These are phyloP conservation scores for Phytophthora capsici DNA, from an alignment of 352 stramenopile species.

Conservation along the genomic window DNA sequence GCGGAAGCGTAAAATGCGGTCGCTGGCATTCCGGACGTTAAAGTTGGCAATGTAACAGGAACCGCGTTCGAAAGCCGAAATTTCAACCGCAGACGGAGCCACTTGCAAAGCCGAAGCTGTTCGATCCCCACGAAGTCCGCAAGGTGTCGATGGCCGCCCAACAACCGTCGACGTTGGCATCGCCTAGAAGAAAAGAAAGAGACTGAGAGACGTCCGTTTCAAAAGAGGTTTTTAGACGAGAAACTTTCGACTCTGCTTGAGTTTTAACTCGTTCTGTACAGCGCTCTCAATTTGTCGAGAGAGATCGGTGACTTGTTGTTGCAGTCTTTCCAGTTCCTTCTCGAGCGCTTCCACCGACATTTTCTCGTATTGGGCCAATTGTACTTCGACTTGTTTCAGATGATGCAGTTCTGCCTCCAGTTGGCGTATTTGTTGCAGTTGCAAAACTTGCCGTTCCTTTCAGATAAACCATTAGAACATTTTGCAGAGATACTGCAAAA, in stretches of 20 bases:
- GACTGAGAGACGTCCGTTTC: neutral
- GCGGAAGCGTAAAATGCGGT: slow-evolving; percentile 66
- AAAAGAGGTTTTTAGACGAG: too few species aligned
- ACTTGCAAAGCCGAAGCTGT: slow-evolving; percentile 62
- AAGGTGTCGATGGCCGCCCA: slow-evolving; percentile 27
- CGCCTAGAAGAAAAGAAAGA: neutral
- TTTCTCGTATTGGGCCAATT: too few species aligned
- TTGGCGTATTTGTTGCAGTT: too few species aligned
- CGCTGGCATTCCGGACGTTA: slow-evolving; percentile 72
- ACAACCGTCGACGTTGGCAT: slow-evolving; percentile 18
- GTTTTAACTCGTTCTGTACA: neutral
- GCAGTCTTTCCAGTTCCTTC: neutral
- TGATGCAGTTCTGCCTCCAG: too few species aligned
- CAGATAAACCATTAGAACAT: too few species aligned
- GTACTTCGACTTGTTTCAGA: too few species aligned
- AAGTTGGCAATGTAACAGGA: slow-evolving; percentile 72
- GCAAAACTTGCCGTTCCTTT: too few species aligned
- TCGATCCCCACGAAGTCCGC: slow-evolving; percentile 21
- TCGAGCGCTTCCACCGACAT: too few species aligned
- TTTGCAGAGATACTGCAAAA: too few species aligned
- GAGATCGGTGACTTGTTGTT: slow-evolving; percentile 1
- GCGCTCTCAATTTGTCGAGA: neutral
- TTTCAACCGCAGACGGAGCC: slow-evolving; percentile 66
- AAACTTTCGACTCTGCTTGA: too few species aligned
- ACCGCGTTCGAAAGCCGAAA: slow-evolving; percentile 60